Evolutionary conservation across 345 rosid species (phyloP).

Genomic region (Gossypium australe): DNA sequence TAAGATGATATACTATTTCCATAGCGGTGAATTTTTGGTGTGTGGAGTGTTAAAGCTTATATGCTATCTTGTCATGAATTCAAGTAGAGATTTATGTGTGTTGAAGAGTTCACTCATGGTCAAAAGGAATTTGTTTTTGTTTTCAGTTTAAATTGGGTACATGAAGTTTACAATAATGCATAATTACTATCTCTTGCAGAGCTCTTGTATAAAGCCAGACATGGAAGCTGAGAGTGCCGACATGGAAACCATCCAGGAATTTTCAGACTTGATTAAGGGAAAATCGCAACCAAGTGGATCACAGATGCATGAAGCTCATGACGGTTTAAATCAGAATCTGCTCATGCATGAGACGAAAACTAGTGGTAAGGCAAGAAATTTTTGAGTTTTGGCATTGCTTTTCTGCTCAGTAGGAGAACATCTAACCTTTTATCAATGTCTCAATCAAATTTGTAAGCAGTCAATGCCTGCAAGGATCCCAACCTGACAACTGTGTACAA

Average conservation of each 20-base stretch:
- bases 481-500: conserved; percentile 8
- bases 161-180: conserved; percentile 21
- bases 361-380: conserved; percentile 27
- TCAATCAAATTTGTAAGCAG: conserved; percentile 20
- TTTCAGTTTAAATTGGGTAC: conserved; percentile 18
- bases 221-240: conserved; percentile 50
- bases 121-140: conserved; percentile 16
- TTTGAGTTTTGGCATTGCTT: conserved; percentile 9
- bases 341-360: conserved; percentile 27
- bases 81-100: too few relatives aligned
- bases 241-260: conserved; percentile 33
- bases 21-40: neutral
- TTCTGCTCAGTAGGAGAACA: neutral
- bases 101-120: conserved; percentile 5
- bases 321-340: conserved; percentile 19
- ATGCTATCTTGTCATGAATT: too few relatives aligned
- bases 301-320: conserved; percentile 20
- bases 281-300: conserved; percentile 19
- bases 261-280: conserved; percentile 20
- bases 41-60: neutral
- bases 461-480: conserved; percentile 20
- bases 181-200: conserved; percentile 52
- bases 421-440: conserved; percentile 7
- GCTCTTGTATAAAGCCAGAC: conserved; percentile 77
- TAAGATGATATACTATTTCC: neutral